A percentile compares a stretch with the other conserved stretches of the same genome.
phyloP scores from a whole-genome alignment of 148 eudicot genomes.

The Spergularia bocconei region DNA sequence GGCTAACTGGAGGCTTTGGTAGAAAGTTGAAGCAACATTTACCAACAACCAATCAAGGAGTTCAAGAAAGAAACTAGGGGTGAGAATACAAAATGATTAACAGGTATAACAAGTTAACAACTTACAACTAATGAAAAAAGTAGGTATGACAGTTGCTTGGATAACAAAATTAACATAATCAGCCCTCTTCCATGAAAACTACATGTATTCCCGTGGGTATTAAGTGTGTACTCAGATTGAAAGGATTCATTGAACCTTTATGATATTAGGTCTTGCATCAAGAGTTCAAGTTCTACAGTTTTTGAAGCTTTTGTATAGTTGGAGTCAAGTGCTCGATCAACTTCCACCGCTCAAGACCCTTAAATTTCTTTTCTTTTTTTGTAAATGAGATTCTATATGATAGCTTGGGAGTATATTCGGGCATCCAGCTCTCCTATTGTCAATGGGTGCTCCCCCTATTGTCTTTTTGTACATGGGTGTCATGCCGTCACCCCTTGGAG shows the following conservation, averaged over 20 bases:
- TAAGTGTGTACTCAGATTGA: too few species aligned
- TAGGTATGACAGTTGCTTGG: background rate
- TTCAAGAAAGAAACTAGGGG: background rate
- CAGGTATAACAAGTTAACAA: background rate
- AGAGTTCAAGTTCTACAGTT: too few species aligned
- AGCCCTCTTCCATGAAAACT: background rate
- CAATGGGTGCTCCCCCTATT: too few species aligned
- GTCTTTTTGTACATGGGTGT: background rate
- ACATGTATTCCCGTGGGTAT: background rate
- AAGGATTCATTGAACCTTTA: too few species aligned
- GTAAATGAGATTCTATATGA: too few species aligned
- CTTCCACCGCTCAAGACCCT: too few species aligned
- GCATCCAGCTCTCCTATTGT: too few species aligned
- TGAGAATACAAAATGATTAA: background rate
- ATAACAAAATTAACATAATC: background rate
- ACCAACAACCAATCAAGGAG: background rate
- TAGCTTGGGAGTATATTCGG: too few species aligned
- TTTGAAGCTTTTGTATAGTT: too few species aligned
- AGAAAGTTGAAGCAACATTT: slow-evolving; percentile 11
- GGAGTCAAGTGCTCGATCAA: too few species aligned
- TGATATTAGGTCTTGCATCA: too few species aligned
- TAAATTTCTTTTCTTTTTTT: too few species aligned
- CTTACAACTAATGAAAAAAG: background rate
- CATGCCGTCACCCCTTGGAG: background rate
- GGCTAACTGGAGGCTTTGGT: background rate